Percentiles rank a stretch among this genome's conserved stretches.
Evolutionary conservation across 768 basidiomycete species (phyloP).

Genomic region (Trametes villosa): DNA sequence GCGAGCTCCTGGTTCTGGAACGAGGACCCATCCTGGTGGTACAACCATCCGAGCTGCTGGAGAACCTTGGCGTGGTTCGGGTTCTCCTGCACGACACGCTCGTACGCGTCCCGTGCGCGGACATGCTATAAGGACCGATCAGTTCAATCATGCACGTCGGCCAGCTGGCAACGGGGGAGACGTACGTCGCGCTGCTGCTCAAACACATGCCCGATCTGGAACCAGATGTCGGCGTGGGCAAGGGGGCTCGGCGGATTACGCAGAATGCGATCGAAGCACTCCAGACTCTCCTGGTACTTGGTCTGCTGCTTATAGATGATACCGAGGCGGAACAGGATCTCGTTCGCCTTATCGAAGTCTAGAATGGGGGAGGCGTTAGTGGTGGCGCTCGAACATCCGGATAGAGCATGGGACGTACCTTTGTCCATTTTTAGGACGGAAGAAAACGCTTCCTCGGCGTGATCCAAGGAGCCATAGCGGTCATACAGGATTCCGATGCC

Average conservation of each 20-base stretch:
- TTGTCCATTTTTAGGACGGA: constrained; percentile 97
- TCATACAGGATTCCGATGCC: constrained; percentile 99
- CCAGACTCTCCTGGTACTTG: constrained; percentile 86
- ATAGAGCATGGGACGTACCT: constrained; percentile 54
- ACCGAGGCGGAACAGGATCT: constrained; percentile 96
- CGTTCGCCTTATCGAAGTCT: constrained; percentile 99
- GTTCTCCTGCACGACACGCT: constrained; percentile 91
- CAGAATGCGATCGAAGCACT: constrained; percentile 96
- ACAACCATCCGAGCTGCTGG: constrained; percentile 97
- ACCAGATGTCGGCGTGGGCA: constrained; percentile 98
- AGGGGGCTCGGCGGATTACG: constrained; percentile 95
- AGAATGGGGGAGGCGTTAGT: constrained; percentile 21
- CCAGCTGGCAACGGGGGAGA: constrained; percentile 33
- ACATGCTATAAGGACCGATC: constrained; percentile 60
- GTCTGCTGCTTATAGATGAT: constrained; percentile 99
- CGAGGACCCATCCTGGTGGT: constrained; percentile 91
- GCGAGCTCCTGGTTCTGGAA: constrained; percentile 97
- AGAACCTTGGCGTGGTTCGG: constrained; percentile 96
- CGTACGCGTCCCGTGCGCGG: constrained; percentile 93
- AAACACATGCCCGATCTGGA: constrained; percentile 98
- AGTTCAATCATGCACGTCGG: constrained; percentile 4
- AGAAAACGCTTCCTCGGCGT: constrained; percentile 98
- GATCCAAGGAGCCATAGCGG: constrained; percentile 96
- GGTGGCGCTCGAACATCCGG: background rate
- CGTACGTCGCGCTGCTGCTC: constrained; percentile 96